Percentiles rank a stretch among this genome's conserved stretches.
Conservation (phyloP, 768 basidiomycete genomes). For the Mycena floridula region DNA sequence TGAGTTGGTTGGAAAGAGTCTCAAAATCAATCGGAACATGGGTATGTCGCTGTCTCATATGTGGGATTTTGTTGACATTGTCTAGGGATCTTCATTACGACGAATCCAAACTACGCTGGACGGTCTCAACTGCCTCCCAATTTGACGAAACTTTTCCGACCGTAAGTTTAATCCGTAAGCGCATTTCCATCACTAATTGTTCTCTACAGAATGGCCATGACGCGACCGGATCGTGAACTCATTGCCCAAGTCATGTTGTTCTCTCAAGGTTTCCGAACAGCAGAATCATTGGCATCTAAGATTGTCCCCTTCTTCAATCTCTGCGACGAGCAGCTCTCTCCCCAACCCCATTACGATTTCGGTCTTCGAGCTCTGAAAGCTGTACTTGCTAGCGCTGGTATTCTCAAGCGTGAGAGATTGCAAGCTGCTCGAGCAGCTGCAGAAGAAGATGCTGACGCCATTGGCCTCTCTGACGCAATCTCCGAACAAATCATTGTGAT, state of each 20-base stretch:
- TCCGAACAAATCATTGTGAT: constrained; percentile 96
- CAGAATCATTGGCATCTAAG: constrained; percentile 95
- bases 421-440: constrained; percentile 38
- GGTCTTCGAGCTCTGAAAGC: constrained; percentile 96
- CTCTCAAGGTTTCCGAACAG: constrained; percentile 98
- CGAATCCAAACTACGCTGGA: constrained; percentile 98
- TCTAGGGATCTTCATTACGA: constrained; percentile 96
- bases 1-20: constrained; percentile 89
- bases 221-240: constrained; percentile 93
- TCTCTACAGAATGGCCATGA: constrained; percentile 89
- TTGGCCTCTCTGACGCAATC: constrained; percentile 59
- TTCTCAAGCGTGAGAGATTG: constrained; percentile 89
- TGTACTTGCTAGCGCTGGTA: constrained; percentile 94
- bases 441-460: constrained; percentile 33
- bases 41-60: constrained; percentile 36
- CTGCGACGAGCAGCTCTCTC: constrained; percentile 93
- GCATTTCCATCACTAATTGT: constrained; percentile 9
- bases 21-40: constrained; percentile 92
- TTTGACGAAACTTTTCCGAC: constrained; percentile 88
- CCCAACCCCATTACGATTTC: constrained; percentile 98
- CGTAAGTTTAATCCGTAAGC: constrained; percentile 42
- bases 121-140: constrained; percentile 88
- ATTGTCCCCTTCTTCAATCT: constrained; percentile 99
- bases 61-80: neutral
- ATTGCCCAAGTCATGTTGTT: constrained; percentile 99